Conservation (phyloP, 2,329 filamentous ascomycete genomes). For the Trichophyton schoenleinii region DNA sequence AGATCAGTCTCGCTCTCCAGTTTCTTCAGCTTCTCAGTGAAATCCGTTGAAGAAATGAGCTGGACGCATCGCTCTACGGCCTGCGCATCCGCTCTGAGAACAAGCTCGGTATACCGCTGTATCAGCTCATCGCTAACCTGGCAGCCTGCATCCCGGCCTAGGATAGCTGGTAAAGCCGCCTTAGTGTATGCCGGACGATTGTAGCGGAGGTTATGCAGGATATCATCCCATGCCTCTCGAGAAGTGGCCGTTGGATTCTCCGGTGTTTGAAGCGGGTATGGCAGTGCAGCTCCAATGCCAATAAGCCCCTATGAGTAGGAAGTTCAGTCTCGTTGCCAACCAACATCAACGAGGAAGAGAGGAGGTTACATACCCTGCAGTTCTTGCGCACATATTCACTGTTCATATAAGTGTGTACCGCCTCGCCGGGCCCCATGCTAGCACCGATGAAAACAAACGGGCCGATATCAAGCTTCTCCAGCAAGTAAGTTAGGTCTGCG, state of each 20-base stretch:
- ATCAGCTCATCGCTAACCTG: slow-evolving; percentile 13
- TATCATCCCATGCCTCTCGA: slow-evolving; percentile 18
- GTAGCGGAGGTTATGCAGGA: slow-evolving; percentile 16
- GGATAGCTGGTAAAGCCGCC: slow-evolving; percentile 15
- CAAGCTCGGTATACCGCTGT: slow-evolving; percentile 16
- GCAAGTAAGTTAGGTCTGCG: slow-evolving; percentile 17
- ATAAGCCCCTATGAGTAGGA: slow-evolving; percentile 15
- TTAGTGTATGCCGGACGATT: slow-evolving; percentile 16
- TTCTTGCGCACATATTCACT: slow-evolving; percentile 15
- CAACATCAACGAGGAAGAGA: neutral
- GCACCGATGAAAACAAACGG: slow-evolving; percentile 19
- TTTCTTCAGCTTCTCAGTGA: slow-evolving; percentile 16
- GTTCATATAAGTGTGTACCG: slow-evolving; percentile 17
- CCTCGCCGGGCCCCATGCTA: slow-evolving; percentile 23
- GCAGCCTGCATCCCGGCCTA: slow-evolving; percentile 14
- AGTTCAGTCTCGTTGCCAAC: neutral
- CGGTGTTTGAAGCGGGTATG: slow-evolving; percentile 15
- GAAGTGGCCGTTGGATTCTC: slow-evolving; percentile 16
- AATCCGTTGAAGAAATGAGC: slow-evolving; percentile 18
- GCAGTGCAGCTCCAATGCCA: slow-evolving; percentile 18
- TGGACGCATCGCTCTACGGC: slow-evolving; percentile 21
- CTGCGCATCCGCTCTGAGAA: slow-evolving; percentile 18
- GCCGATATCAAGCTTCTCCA: slow-evolving; percentile 15
- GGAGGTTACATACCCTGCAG: slow-evolving; percentile 13
- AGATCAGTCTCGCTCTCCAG: slow-evolving; percentile 12